Conservation (phyloP, 495 filamentous ascomycete genomes). For the Pseudotulostoma volvatum region DNA sequence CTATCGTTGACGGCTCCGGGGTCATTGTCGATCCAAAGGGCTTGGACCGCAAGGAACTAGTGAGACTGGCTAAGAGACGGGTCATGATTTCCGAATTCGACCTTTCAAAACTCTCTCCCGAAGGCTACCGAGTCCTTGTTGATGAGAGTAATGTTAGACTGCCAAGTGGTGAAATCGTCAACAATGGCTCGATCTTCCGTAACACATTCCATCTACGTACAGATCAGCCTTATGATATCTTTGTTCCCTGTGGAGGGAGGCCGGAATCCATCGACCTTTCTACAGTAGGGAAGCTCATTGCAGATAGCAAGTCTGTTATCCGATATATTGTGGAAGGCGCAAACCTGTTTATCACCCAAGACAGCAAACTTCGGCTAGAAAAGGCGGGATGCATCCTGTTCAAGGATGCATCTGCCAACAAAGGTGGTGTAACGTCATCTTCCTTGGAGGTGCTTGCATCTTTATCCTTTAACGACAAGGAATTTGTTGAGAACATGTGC, state of each 20-base stretch:
- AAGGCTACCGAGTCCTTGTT: conserved; percentile 84
- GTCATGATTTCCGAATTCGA: conserved; percentile 86
- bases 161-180: conserved; percentile 68
- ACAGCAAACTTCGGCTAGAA: conserved; percentile 89
- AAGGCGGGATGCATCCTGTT: conserved; percentile 84
- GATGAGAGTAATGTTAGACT: conserved; percentile 78
- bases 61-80: conserved; percentile 70
- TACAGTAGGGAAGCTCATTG: conserved; percentile 68
- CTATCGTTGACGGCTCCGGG: conserved; percentile 88
- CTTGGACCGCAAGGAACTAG: conserved; percentile 65
- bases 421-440: conserved; percentile 96
- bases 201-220: conserved; percentile 89
- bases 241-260: conserved; percentile 92
- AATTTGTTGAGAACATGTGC: conserved; percentile 90
- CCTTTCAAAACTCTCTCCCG: conserved; percentile 61
- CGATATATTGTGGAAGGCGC: conserved; percentile 96
- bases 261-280: conserved; percentile 93
- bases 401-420: conserved; percentile 98
- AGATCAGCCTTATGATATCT: conserved; percentile 59
- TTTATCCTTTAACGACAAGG: conserved; percentile 77
- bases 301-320: conserved; percentile 63
- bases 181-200: conserved; percentile 88
- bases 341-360: conserved; percentile 97
- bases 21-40: conserved; percentile 88
- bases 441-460: conserved; percentile 92